phyloP scores from a whole-genome alignment of 2,329 filamentous ascomycete genomes.

The Thermomyces lanuginosus region DNA sequence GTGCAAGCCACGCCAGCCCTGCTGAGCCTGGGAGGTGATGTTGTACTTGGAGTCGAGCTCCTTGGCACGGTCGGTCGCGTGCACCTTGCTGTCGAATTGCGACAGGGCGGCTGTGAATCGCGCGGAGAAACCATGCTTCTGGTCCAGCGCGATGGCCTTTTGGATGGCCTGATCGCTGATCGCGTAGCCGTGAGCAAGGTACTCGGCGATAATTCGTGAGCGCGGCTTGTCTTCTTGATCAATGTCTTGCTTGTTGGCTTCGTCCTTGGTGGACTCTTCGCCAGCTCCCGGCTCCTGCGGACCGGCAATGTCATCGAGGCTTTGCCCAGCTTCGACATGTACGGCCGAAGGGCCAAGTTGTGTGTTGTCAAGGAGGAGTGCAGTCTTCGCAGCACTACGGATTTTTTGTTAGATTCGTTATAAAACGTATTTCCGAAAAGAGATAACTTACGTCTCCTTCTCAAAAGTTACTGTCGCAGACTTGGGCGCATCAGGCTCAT shows the following conservation, averaged over 20 bases:
- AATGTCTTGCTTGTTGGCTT: slow-evolving; percentile 51
- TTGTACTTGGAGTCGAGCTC: slow-evolving; percentile 73
- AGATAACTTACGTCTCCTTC: slow-evolving; percentile 54
- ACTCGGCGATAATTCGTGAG: slow-evolving; percentile 84
- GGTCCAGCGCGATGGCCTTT: slow-evolving; percentile 71
- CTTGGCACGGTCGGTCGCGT: slow-evolving; percentile 73
- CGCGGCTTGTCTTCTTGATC: slow-evolving; percentile 95
- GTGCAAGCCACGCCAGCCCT: slow-evolving; percentile 49
- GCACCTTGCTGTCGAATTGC: slow-evolving; percentile 68
- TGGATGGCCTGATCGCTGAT: slow-evolving; percentile 64
- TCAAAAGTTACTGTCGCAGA: slow-evolving; percentile 89
- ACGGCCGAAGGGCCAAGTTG: slow-evolving; percentile 64
- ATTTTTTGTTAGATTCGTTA: too few species aligned
- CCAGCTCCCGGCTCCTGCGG: slow-evolving; percentile 42
- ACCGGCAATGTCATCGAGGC: slow-evolving; percentile 46
- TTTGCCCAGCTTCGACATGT: slow-evolving; percentile 58
- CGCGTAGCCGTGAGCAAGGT: slow-evolving; percentile 86
- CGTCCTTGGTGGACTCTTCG: slow-evolving; percentile 35
- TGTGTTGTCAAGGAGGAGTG: slow-evolving; percentile 91
- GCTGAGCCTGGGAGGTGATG: slow-evolving; percentile 56
- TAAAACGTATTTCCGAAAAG: not conserved
- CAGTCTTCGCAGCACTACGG: slow-evolving; percentile 84
- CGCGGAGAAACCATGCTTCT: slow-evolving; percentile 69
- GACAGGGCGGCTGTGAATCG: slow-evolving; percentile 64
- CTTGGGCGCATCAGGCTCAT: slow-evolving; percentile 47